Evolutionary conservation across 108 stramenopile species (phyloP).

Genomic region (Fragilariopsis cylindrus): DNA sequence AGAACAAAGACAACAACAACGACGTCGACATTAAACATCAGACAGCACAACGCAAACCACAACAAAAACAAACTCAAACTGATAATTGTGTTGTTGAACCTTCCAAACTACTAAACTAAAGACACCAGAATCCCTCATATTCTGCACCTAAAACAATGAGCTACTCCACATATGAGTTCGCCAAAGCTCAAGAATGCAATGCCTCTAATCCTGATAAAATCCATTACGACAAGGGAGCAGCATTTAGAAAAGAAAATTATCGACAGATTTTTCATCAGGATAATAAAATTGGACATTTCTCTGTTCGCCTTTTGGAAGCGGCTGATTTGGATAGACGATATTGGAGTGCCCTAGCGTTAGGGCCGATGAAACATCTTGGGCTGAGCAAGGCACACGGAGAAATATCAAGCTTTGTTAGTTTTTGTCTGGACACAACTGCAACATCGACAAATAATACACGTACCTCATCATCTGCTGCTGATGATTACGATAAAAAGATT

Average conservation of each 20-base stretch:
- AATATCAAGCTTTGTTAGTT: slow-evolving; percentile 63
- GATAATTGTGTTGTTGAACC: no score
- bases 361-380: slow-evolving; percentile 68
- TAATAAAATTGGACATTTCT: slow-evolving; percentile 67
- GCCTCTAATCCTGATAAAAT: slow-evolving; percentile 45
- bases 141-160: no score
- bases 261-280: slow-evolving; percentile 79
- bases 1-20: no score
- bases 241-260: slow-evolving; percentile 65
- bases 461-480: background rate
- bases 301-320: slow-evolving; percentile 70
- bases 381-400: slow-evolving; percentile 73
- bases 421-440: slow-evolving; percentile 42
- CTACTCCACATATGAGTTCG: slow-evolving; percentile 48
- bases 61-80: no score
- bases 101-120: no score
- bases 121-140: no score
- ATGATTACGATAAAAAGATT: slow-evolving; percentile 3
- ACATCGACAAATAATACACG: background rate
- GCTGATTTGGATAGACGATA: slow-evolving; percentile 59
- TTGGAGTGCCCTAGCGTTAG: slow-evolving; percentile 77
- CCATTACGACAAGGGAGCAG: slow-evolving; percentile 43
- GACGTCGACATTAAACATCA: no score
- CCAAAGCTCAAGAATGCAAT: slow-evolving; percentile 40
- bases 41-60: no score